Conservation (phyloP, 768 basidiomycete species). For the Tricholoma sp. region DNA sequence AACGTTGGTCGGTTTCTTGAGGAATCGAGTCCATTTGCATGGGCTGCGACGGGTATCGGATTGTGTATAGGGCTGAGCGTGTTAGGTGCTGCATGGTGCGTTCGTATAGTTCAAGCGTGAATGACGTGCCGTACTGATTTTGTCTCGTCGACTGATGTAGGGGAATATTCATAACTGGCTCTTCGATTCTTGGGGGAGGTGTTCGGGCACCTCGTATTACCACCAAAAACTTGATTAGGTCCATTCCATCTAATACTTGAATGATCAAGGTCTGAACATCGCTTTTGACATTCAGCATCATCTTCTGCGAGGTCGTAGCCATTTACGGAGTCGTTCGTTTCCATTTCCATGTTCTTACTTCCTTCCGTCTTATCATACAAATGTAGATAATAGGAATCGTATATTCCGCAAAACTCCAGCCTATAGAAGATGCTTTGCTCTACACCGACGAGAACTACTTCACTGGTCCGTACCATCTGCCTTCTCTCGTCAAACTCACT, state of each 20-base stretch:
- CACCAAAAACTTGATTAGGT: slow-evolving; percentile 98
- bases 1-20: slow-evolving; percentile 92
- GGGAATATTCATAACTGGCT: slow-evolving; percentile 96
- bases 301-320: slow-evolving; percentile 99
- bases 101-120: slow-evolving; percentile 1
- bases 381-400: slow-evolving; percentile 91
- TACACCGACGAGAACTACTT: slow-evolving; percentile 90
- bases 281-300: slow-evolving; percentile 56
- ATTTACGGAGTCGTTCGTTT: slow-evolving; percentile 89
- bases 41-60: slow-evolving; percentile 88
- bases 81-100: slow-evolving; percentile 92
- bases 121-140: slow-evolving; percentile 2
- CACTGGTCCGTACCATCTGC: slow-evolving; percentile 51
- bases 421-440: slow-evolving; percentile 57
- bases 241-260: slow-evolving; percentile 11
- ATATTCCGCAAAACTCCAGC: slow-evolving; percentile 76
- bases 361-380: not conserved
- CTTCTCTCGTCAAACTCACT: not conserved
- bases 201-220: slow-evolving; percentile 89
- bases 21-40: slow-evolving; percentile 89
- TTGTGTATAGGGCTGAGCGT: slow-evolving; percentile 93
- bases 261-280: not conserved
- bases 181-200: slow-evolving; percentile 96
- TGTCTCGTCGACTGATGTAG: slow-evolving; percentile 33
- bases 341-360: not conserved